Evolutionary conservation across 2,329 filamentous ascomycete genomes (phyloP).

Genomic region (Epichloe gansuensis): DNA sequence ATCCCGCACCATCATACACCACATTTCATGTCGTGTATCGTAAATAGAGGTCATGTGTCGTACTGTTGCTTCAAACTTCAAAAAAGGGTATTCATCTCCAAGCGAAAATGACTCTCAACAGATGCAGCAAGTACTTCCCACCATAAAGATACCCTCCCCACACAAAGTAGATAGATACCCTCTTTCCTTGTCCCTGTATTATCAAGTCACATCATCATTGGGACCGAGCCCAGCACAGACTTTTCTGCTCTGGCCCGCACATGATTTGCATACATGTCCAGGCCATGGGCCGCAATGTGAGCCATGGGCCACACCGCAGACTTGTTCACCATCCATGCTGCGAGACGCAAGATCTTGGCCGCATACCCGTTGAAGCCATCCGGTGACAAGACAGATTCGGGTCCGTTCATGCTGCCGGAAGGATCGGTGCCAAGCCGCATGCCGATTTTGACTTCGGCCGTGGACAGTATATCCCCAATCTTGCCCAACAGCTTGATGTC

Average conservation of each 20-base stretch:
- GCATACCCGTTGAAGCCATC: slow-evolving; percentile 62
- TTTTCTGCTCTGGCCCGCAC: slow-evolving; percentile 40
- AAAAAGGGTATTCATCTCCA: neutral
- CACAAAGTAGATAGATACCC: neutral
- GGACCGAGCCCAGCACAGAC: slow-evolving; percentile 26
- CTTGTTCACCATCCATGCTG: slow-evolving; percentile 76
- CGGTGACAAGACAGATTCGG: slow-evolving; percentile 40
- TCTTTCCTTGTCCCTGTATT: neutral
- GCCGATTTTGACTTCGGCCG: slow-evolving; percentile 68
- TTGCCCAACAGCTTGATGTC: slow-evolving; percentile 77
- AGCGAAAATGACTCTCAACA: neutral
- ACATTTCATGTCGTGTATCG: too few relatives aligned
- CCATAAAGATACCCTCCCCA: neutral
- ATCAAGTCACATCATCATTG: neutral
- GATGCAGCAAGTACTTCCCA: neutral
- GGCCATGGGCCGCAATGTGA: slow-evolving; percentile 40
- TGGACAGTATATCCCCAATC: slow-evolving; percentile 64
- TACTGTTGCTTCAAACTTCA: neutral
- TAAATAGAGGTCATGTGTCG: neutral
- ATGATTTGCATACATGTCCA: slow-evolving; percentile 41
- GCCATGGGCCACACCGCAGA: slow-evolving; percentile 78
- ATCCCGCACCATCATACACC: too few relatives aligned
- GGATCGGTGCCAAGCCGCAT: slow-evolving; percentile 11
- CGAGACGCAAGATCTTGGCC: slow-evolving; percentile 70
- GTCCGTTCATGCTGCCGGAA: slow-evolving; percentile 34